A percentile compares a stretch with the other conserved stretches of the same genome.
These are phyloP conservation scores for Murraya paniculata DNA, from an alignment of 345 rosid genomes.

Conservation along the genomic window DNA sequence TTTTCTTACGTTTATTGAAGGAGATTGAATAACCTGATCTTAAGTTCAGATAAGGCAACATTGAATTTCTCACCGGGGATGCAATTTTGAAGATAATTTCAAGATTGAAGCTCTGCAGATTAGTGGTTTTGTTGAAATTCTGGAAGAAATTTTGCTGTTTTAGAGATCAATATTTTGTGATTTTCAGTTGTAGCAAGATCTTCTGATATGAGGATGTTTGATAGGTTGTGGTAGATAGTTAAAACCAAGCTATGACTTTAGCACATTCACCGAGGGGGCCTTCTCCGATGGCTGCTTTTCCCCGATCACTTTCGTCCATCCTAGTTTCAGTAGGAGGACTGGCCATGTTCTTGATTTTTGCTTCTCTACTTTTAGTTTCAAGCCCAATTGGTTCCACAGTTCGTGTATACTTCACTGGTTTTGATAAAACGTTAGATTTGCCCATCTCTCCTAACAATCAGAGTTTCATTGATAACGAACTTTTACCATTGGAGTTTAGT, in stretches of 20 bases:
- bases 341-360: constrained; percentile 59
- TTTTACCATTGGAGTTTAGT: constrained; percentile 14
- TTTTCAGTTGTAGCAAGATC: neutral
- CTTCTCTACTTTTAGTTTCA: constrained; percentile 60
- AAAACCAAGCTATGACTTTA: constrained; percentile 39
- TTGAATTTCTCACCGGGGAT: neutral
- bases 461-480: constrained; percentile 9
- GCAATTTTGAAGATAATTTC: neutral
- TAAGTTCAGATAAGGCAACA: neutral
- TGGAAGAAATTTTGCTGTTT: neutral
- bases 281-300: constrained; percentile 37
- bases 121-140: neutral
- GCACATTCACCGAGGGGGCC: constrained; percentile 57
- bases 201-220: neutral
- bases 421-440: constrained; percentile 36
- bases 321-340: constrained; percentile 58
- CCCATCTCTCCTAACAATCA: constrained; percentile 18
- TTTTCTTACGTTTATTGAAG: neutral
- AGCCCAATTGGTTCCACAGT: constrained; percentile 57
- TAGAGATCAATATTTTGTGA: neutral
- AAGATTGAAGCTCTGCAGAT: neutral
- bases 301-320: constrained; percentile 59
- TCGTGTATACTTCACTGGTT: constrained; percentile 54
- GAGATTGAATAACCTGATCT: neutral
- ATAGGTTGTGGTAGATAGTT: neutral